Conservation (phyloP, 2,329 filamentous ascomycete genomes). For the Elsinoe perseae region DNA sequence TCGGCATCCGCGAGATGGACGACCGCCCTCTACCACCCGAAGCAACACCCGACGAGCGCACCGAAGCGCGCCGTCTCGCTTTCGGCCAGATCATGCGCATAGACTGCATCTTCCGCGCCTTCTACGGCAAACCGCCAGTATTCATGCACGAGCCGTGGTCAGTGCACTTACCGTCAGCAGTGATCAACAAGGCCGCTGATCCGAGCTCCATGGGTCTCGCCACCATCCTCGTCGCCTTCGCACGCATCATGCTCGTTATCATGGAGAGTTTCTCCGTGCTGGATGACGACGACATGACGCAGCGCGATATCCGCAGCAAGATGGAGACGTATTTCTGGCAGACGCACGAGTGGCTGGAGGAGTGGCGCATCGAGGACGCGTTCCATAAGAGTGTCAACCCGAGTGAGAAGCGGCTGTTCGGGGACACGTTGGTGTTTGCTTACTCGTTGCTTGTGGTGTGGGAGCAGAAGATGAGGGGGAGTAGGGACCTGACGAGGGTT, state of each 20-base stretch:
- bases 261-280: conserved; percentile 2
- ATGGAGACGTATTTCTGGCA: conserved; percentile 12
- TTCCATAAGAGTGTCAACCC: conserved; percentile 3
- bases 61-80: neutral
- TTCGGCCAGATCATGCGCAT: conserved; percentile 11
- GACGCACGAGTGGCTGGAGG: conserved; percentile 2
- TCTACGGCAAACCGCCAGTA: conserved; percentile 10
- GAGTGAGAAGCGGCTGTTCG: conserved; percentile 3
- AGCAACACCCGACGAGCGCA: conserved; percentile 5
- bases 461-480: conserved; percentile 12
- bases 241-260: conserved; percentile 8
- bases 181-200: conserved; percentile 6
- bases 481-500: neutral
- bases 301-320: conserved; percentile 5
- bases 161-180: conserved; percentile 3
- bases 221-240: conserved; percentile 2
- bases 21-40: neutral
- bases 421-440: conserved; percentile 1
- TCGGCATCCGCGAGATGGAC: conserved; percentile 13
- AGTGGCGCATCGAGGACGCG: conserved; percentile 14
- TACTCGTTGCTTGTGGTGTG: conserved; percentile 4
- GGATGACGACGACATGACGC: conserved; percentile 10
- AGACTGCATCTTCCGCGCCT: conserved; percentile 5
- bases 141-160: conserved; percentile 13
- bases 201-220: conserved; percentile 4